Conservation (phyloP, 345 rosid species). For the Eucalyptus regnans region DNA sequence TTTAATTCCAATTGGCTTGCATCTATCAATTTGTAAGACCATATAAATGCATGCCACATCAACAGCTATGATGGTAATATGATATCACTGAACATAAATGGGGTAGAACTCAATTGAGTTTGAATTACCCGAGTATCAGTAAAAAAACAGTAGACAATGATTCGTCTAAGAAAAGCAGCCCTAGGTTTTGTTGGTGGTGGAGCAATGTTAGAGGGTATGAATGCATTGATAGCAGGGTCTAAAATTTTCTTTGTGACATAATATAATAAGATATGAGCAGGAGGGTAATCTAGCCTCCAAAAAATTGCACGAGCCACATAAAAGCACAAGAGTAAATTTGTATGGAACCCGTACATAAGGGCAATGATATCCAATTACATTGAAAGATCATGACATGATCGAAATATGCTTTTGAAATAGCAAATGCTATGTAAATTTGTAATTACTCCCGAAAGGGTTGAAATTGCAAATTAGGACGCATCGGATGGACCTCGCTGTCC, state of each 20-base stretch:
- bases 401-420: background rate
- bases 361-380: background rate
- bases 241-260: no score
- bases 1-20: background rate
- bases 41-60: background rate
- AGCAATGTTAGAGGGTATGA: background rate
- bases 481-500: background rate
- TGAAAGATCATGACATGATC: background rate
- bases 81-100: background rate
- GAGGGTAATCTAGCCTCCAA: background rate
- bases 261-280: background rate
- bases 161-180: background rate
- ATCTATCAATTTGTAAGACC: background rate
- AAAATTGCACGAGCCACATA: background rate
- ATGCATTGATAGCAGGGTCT: accelerated
- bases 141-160: background rate
- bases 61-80: background rate
- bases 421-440: background rate
- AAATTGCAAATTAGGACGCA: background rate
- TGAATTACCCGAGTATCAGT: accelerated
- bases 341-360: background rate
- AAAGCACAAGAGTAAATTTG: accelerated
- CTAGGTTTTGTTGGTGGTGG: background rate
- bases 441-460: background rate
- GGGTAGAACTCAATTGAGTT: background rate